Percentiles rank a stretch among this genome's conserved stretches.
phyloP scores from a whole-genome alignment of 2,329 filamentous ascomycete species.

The Paracamarosporium sp. region DNA sequence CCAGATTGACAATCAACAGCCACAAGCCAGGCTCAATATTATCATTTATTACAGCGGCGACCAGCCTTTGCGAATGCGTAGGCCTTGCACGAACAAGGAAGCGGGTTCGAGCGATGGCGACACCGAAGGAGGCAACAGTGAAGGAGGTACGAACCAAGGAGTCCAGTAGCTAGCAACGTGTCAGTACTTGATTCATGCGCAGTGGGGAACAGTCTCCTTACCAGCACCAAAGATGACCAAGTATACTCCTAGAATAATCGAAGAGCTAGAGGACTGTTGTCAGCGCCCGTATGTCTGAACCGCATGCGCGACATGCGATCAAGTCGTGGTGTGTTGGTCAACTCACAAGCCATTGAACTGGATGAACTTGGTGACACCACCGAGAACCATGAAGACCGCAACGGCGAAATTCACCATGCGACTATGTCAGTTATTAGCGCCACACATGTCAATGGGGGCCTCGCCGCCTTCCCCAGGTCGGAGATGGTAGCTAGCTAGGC shows the following conservation, averaged over 20 bases:
- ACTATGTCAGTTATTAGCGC: conserved; percentile 58
- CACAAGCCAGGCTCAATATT: background rate
- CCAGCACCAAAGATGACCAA: conserved; percentile 89
- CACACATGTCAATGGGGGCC: background rate
- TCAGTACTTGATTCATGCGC: conserved; percentile 19
- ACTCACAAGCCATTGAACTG: conserved; percentile 48
- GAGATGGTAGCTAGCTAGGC: conserved; percentile 19
- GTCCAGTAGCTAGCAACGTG: conserved; percentile 64
- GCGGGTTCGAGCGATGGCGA: background rate
- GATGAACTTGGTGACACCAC: conserved; percentile 79
- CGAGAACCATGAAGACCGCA: conserved; percentile 85
- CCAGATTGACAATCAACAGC: background rate
- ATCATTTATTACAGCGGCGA: background rate
- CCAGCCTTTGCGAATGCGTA: background rate
- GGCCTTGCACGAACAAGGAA: background rate
- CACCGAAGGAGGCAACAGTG: too few species aligned
- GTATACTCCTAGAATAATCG: conserved; percentile 82
- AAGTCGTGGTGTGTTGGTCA: conserved; percentile 37
- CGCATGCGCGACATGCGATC: conserved; percentile 1
- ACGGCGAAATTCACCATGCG: conserved; percentile 93
- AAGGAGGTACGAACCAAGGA: conserved; percentile 47
- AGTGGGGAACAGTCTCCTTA: conserved; percentile 52
- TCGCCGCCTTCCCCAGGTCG: conserved; percentile 1
- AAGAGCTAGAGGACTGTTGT: conserved; percentile 58
- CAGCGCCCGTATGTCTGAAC: conserved; percentile 22